Evolutionary conservation across 495 filamentous ascomycete genomes (phyloP).

Genomic region (Talaromyces wortmannii): DNA sequence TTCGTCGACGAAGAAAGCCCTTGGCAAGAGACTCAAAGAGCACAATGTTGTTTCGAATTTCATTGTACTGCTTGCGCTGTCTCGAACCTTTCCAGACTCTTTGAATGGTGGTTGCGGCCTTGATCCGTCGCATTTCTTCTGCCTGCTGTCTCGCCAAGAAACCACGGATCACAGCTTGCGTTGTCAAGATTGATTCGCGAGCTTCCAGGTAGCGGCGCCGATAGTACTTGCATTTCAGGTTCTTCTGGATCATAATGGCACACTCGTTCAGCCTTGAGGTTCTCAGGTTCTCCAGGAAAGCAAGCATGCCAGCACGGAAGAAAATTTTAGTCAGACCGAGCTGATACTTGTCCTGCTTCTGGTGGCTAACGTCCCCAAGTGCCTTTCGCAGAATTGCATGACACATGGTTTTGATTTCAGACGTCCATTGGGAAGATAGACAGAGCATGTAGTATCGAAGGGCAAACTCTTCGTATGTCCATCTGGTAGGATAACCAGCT

Average conservation of each 20-base stretch:
- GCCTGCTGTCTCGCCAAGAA: constrained; percentile 69
- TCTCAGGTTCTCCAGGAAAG: constrained; percentile 89
- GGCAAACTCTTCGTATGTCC: constrained; percentile 99
- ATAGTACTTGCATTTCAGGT: constrained; percentile 90
- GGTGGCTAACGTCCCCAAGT: constrained; percentile 70
- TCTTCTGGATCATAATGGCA: constrained; percentile 99
- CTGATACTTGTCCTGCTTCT: constrained; percentile 92
- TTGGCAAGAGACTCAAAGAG: constrained; percentile 82
- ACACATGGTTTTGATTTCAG: constrained; percentile 89
- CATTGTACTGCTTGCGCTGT: constrained; percentile 69
- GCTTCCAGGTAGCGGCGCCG: constrained; percentile 87
- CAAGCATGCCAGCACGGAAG: constrained; percentile 98
- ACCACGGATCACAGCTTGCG: constrained; percentile 70
- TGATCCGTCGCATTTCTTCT: constrained; percentile 72
- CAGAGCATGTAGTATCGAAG: constrained; percentile 98
- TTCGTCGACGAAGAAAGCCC: constrained; percentile 79
- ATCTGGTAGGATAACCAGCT: constrained; percentile 94
- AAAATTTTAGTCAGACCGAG: constrained; percentile 97
- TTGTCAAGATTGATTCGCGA: constrained; percentile 66
- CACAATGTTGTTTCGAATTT: constrained; percentile 74
- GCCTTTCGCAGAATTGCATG: constrained; percentile 85
- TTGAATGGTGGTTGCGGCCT: constrained; percentile 90
- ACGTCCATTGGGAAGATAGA: constrained; percentile 83
- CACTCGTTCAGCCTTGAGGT: constrained; percentile 87
- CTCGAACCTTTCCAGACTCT: constrained; percentile 89